Percentiles rank a stretch among this genome's conserved stretches.
These are phyloP conservation scores for Brassica napus DNA, from an alignment of 345 rosid species.

Conservation along the genomic window Da-Ae NC_063444.1:49401001-49401500, in stretches of 20 bases:
- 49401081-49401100: constrained; percentile 97
- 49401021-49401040: constrained; percentile 99
- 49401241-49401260: constrained; percentile 96
- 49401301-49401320: constrained; percentile 96
- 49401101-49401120: constrained; percentile 90
- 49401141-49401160: constrained; percentile 99
- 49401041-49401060: constrained; percentile 86
- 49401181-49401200: constrained; percentile 83
- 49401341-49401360: constrained; percentile 68
- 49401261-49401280: constrained; percentile 94
- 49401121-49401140: constrained; percentile 96
- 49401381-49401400: constrained; percentile 46
- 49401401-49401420: constrained; percentile 59
- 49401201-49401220: constrained; percentile 97
- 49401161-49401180: constrained; percentile 88
- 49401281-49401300: constrained; percentile 99
- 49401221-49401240: constrained; percentile 99
- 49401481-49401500: constrained; percentile 94
- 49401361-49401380: constrained; percentile 60
- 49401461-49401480: constrained; percentile 55
- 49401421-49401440: constrained; percentile 65
- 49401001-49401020: constrained; percentile 49
- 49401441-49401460: constrained; percentile 66
- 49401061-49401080: constrained; percentile 98
- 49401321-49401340: constrained; percentile 93